phyloP scores from a whole-genome alignment of 2,329 filamentous ascomycete species.

The Aspergillus amoenus region DNA sequence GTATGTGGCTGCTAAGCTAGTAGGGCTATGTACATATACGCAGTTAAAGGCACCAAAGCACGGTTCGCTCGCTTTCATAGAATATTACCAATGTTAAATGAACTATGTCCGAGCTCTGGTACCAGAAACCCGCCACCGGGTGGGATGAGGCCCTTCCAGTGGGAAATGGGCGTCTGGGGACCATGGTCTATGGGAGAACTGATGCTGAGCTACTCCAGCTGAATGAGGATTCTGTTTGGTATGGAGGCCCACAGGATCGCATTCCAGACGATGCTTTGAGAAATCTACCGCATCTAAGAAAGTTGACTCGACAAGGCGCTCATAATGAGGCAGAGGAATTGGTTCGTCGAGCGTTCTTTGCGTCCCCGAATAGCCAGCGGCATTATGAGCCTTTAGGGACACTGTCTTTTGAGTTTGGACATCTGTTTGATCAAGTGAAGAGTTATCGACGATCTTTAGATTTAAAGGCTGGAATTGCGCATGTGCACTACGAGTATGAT shows the following conservation, averaged over 20 bases:
- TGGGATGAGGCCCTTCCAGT: conserved; percentile 48
- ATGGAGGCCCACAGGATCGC: conserved; percentile 46
- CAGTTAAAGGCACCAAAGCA: background rate
- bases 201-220: conserved; percentile 46
- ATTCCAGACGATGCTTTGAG: conserved; percentile 40
- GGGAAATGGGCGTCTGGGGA: conserved; percentile 50
- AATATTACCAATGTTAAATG: background rate
- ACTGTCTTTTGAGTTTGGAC: conserved; percentile 44
- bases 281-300: conserved; percentile 40
- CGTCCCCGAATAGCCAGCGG: conserved; percentile 46
- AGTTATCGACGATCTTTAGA: conserved; percentile 44
- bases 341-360: conserved; percentile 44
- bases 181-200: conserved; percentile 49
- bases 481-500: conserved; percentile 38
- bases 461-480: conserved; percentile 36
- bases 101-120: conserved; percentile 32
- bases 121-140: conserved; percentile 23
- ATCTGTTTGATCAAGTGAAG: conserved; percentile 25
- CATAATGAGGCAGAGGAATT: conserved; percentile 46
- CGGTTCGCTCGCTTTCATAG: too few species aligned
- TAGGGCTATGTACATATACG: too few species aligned
- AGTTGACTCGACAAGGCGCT: conserved; percentile 41
- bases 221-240: conserved; percentile 52
- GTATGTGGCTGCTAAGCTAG: too few species aligned
- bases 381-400: conserved; percentile 49